A percentile compares a stretch with the other conserved stretches of the same genome.
phyloP scores from a whole-genome alignment of 371 early-diverging fungal species.

The Mucor plumbeus region DNA sequence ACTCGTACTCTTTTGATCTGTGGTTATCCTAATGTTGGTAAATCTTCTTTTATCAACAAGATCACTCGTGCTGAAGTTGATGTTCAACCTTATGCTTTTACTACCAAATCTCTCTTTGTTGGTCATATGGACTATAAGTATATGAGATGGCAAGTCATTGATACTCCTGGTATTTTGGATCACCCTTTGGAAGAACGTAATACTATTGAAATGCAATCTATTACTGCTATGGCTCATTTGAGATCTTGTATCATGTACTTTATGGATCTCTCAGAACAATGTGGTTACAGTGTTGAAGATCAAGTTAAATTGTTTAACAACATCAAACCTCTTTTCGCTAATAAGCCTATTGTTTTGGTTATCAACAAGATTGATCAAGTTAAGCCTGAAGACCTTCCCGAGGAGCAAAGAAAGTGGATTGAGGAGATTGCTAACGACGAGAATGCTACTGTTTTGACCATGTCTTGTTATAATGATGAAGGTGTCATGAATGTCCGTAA shows the following conservation, averaged over 20 bases:
- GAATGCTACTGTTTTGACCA: slow-evolving; percentile 77
- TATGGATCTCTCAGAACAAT: slow-evolving; percentile 98
- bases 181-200: slow-evolving; percentile 99
- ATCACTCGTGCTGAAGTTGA: slow-evolving; percentile 99
- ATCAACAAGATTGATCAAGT: slow-evolving; percentile 97
- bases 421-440: slow-evolving; percentile 76
- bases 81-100: slow-evolving; percentile 99
- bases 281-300: slow-evolving; percentile 97
- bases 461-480: slow-evolving; percentile 92
- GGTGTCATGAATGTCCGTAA: slow-evolving; percentile 97
- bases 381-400: slow-evolving; percentile 77
- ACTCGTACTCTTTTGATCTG: slow-evolving; percentile 98
- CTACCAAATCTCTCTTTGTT: slow-evolving; percentile 99
- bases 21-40: slow-evolving; percentile 99
- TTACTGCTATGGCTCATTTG: slow-evolving; percentile 99
- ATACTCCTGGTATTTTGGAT: slow-evolving; percentile 99
- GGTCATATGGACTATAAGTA: slow-evolving; percentile 99
- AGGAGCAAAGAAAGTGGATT: slow-evolving; percentile 76
- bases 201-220: slow-evolving; percentile 99
- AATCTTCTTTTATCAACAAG: slow-evolving; percentile 99
- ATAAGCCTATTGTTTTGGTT: slow-evolving; percentile 97
- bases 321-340: slow-evolving; percentile 98
- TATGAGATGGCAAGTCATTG: slow-evolving; percentile 99
- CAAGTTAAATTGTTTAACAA: slow-evolving; percentile 95
- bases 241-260: slow-evolving; percentile 98